phyloP scores from a whole-genome alignment of 257 asterid genomes.

The Solanum bulbocastanum region DNA sequence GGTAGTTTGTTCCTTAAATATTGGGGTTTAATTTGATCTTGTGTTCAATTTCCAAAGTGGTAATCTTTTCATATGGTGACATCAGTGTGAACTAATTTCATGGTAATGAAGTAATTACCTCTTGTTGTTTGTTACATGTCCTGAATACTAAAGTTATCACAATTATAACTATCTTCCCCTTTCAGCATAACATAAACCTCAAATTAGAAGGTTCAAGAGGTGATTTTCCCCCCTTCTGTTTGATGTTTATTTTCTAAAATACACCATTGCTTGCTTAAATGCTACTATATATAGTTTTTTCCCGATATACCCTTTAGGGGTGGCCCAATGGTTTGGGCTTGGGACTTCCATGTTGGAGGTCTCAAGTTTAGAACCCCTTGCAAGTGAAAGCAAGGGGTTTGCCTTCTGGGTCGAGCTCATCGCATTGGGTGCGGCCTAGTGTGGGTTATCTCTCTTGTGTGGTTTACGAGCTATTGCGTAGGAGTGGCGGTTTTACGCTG shows the following conservation, averaged over 20 bases:
- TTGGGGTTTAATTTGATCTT: background rate
- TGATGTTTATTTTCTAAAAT: background rate
- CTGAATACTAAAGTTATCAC: background rate
- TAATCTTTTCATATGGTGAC: background rate
- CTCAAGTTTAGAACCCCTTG: background rate
- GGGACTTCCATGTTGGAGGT: background rate
- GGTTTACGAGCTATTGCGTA: background rate
- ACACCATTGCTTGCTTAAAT: background rate
- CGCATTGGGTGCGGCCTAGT: background rate
- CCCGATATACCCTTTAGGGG: background rate
- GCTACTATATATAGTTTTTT: background rate
- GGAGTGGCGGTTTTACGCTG: background rate
- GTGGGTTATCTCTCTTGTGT: background rate
- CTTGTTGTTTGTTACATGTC: background rate
- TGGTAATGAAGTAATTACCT: background rate
- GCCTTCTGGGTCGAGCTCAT: background rate
- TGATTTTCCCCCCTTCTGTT: background rate
- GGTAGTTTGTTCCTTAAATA: background rate
- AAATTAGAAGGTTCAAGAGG: background rate
- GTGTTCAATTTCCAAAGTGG: background rate
- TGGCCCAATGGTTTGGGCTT: background rate
- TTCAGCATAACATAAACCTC: background rate
- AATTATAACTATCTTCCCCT: background rate
- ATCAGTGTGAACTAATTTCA: background rate
- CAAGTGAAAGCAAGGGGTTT: background rate